Percentiles rank a stretch among this genome's conserved stretches.
These are phyloP conservation scores for Penicillium sumatraense DNA, from an alignment of 2,329 filamentous ascomycete species.

Conservation along the genomic window DNA sequence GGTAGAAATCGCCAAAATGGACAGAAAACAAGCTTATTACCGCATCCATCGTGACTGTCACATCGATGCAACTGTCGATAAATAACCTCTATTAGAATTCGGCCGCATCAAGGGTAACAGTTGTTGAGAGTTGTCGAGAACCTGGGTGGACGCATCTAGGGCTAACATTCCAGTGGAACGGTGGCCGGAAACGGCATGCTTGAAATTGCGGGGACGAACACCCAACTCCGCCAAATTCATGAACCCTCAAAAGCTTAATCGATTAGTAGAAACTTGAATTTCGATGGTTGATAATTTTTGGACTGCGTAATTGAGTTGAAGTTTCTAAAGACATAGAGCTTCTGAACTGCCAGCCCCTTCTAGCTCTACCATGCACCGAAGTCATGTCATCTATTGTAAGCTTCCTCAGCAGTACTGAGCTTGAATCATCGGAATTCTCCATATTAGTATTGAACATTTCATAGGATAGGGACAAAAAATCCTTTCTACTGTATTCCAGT, in stretches of 20 bases:
- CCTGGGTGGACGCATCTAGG: conserved; percentile 1
- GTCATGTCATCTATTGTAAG: no score
- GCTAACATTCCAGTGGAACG: not conserved
- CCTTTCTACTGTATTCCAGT: no score
- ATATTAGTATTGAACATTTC: no score
- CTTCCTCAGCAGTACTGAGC: no score
- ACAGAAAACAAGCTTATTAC: not conserved
- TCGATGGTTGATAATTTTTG: not conserved
- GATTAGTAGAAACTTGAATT: not conserved
- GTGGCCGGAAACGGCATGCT: conserved; percentile 7
- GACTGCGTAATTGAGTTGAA: no score
- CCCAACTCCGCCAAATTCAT: not conserved
- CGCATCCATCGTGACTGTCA: not conserved
- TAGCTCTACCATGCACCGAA: no score
- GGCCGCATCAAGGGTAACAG: not conserved
- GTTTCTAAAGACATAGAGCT: no score
- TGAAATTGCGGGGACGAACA: not conserved
- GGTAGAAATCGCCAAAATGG: not conserved
- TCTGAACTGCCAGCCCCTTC: no score
- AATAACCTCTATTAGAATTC: not conserved
- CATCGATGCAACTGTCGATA: not conserved
- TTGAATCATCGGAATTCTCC: no score
- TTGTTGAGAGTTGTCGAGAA: not conserved
- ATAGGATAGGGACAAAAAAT: no score
- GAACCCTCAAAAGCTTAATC: not conserved